Conservation (phyloP, 2,329 filamentous ascomycete species). For the Xylaria sp. region DNA sequence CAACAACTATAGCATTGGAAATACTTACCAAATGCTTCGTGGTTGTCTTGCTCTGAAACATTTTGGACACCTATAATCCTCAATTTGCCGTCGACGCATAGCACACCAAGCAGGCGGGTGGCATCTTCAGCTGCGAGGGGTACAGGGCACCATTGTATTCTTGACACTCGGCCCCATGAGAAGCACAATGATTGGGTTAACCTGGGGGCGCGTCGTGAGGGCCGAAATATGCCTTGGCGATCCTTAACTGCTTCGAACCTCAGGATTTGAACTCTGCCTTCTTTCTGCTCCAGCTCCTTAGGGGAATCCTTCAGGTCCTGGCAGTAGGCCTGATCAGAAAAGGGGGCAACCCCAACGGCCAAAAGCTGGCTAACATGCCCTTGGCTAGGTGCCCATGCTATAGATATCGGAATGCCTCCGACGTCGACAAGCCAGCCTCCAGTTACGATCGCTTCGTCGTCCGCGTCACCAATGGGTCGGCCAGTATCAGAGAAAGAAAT, state of each 20-base stretch:
- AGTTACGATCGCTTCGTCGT: constrained; percentile 30
- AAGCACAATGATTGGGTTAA: constrained; percentile 60
- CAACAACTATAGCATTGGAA: constrained; percentile 11
- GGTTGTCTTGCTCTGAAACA: constrained; percentile 44
- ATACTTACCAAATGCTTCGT: constrained; percentile 55
- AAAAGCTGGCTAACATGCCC: constrained; percentile 59
- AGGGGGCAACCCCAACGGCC: constrained; percentile 63
- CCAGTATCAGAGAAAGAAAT: constrained; percentile 45
- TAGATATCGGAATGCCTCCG: constrained; percentile 63
- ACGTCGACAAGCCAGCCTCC: constrained; percentile 66
- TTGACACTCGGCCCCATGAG: constrained; percentile 61
- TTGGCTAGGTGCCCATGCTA: constrained; percentile 63
- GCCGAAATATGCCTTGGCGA: constrained; percentile 49
- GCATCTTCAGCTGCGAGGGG: constrained; percentile 48
- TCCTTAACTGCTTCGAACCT: constrained; percentile 54
- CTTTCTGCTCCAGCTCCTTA: constrained; percentile 54
- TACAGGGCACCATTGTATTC: constrained; percentile 66
- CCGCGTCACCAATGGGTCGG: constrained; percentile 38
- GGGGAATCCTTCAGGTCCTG: constrained; percentile 53
- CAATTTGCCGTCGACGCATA: constrained; percentile 64
- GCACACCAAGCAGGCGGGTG: constrained; percentile 59
- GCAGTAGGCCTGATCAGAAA: constrained; percentile 60
- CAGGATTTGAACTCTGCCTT: constrained; percentile 66
- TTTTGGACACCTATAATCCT: constrained; percentile 59
- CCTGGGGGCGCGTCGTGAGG: constrained; percentile 52